Percentiles rank a stretch among this genome's conserved stretches.
phyloP scores from a whole-genome alignment of 768 basidiomycete species.

The Lyophyllum semitale region DNA sequence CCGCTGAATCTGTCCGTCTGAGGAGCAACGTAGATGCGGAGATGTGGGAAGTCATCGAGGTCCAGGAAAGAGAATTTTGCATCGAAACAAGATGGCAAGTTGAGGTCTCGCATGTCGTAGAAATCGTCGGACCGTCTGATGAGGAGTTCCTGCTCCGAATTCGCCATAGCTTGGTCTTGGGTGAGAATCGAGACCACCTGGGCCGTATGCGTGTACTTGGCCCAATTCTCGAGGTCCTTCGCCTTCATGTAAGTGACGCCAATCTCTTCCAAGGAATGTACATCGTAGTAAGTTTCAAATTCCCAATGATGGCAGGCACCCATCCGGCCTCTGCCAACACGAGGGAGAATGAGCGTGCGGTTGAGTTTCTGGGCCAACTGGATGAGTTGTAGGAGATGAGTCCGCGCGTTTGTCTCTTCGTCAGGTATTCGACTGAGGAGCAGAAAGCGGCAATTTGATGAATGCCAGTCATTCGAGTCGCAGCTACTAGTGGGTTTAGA shows the following conservation, averaged over 20 bases:
- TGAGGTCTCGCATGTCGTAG: conserved; percentile 18
- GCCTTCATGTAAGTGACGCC: not conserved
- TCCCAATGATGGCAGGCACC: conserved; percentile 51
- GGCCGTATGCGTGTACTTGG: conserved; percentile 28
- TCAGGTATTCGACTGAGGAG: conserved; percentile 52
- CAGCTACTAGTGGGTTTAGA: too few relatives aligned
- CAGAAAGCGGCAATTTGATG: conserved; percentile 42
- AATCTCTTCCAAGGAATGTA: conserved; percentile 17
- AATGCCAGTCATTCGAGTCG: not conserved
- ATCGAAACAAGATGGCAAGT: conserved; percentile 25
- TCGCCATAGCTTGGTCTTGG: conserved; percentile 20
- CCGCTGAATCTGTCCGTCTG: not conserved
- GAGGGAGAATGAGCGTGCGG: conserved; percentile 62
- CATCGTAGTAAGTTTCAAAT: conserved; percentile 54
- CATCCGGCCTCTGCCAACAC: conserved; percentile 57
- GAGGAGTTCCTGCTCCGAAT: not conserved
- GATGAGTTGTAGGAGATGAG: conserved; percentile 55
- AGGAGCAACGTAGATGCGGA: not conserved
- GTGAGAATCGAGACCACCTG: conserved; percentile 33
- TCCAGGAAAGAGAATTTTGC: conserved; percentile 20
- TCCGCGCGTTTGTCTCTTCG: conserved; percentile 59
- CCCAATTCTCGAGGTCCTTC: conserved; percentile 27
- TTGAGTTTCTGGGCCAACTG: conserved; percentile 50
- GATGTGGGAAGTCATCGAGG: conserved; percentile 16
- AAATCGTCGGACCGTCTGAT: conserved; percentile 18